Evolutionary conservation across 306 rosid species (phyloP).

Genomic region (Trifolium dubium): DNA sequence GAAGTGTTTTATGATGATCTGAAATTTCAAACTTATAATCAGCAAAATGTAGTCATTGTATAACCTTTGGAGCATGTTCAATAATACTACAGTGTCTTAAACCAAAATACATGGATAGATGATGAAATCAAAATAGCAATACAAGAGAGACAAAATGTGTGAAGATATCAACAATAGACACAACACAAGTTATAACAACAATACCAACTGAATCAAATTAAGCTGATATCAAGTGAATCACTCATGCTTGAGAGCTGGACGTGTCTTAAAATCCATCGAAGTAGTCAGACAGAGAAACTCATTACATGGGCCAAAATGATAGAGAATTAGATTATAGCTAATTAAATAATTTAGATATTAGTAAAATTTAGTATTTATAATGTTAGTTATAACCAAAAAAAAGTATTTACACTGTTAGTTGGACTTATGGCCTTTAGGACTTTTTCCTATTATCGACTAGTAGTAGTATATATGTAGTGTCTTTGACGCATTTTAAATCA

Average conservation of each 20-base stretch:
- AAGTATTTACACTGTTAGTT: too few relatives aligned
- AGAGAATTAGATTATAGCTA: too few relatives aligned
- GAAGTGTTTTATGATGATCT: slow-evolving; percentile 76
- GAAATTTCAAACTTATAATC: slow-evolving; percentile 49
- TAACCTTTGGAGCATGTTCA: neutral
- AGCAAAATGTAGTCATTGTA: slow-evolving; percentile 38
- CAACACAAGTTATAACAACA: slow-evolving; percentile 32
- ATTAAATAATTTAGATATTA: too few relatives aligned
- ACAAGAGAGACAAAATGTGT: slow-evolving; percentile 17
- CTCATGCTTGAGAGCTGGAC: slow-evolving; percentile 72
- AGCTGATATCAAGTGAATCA: slow-evolving; percentile 87
- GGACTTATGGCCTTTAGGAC: too few relatives aligned
- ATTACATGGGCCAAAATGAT: too few relatives aligned
- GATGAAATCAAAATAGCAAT: slow-evolving; percentile 25
- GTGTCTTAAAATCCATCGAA: slow-evolving; percentile 55
- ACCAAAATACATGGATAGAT: slow-evolving; percentile 20
- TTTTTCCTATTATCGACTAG: too few relatives aligned
- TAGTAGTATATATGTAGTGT: too few relatives aligned
- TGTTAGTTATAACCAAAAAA: too few relatives aligned
- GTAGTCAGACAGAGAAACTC: too few relatives aligned
- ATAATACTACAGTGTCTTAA: slow-evolving; percentile 1
- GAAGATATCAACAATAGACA: slow-evolving; percentile 28
- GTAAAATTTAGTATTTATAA: too few relatives aligned
- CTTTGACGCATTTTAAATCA: too few relatives aligned
- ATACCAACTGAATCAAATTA: slow-evolving; percentile 83